phyloP scores from a whole-genome alignment of 257 asterid species.

The Jacaranda mimosifolia region DNA sequence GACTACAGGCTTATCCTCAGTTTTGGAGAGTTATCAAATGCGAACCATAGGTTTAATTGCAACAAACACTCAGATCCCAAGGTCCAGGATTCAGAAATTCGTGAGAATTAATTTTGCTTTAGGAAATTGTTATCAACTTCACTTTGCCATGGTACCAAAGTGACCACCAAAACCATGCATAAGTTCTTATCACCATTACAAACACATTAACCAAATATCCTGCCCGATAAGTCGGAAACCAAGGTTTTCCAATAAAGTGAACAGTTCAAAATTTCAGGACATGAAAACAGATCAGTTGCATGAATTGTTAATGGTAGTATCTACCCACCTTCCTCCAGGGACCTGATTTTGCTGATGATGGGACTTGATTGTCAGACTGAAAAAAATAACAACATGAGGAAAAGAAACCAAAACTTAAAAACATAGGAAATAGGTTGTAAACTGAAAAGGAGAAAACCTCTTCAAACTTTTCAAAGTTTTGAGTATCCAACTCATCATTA shows the following conservation, averaged over 20 bases:
- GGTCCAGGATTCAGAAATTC: background rate
- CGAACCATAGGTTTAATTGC: background rate
- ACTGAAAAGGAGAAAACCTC: slow-evolving; percentile 62
- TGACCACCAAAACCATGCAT: background rate
- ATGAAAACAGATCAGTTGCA: slow-evolving; percentile 1
- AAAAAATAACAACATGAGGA: slow-evolving; percentile 34
- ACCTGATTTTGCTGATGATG: slow-evolving; percentile 81
- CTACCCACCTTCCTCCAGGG: slow-evolving; percentile 98
- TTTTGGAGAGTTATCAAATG: background rate
- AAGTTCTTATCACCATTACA: background rate
- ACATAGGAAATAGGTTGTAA: slow-evolving; percentile 27
- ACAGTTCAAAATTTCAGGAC: slow-evolving; percentile 4
- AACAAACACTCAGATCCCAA: slow-evolving; percentile 13
- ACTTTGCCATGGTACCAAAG: background rate
- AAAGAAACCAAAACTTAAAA: slow-evolving; percentile 6
- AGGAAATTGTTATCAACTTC: background rate
- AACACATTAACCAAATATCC: background rate
- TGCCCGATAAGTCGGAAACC: background rate
- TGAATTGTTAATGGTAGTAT: slow-evolving; percentile 25
- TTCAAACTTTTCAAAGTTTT: slow-evolving; percentile 96
- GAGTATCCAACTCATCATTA: slow-evolving; percentile 94
- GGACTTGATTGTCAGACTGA: slow-evolving; percentile 76
- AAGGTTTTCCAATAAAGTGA: background rate
- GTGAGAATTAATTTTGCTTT: background rate
- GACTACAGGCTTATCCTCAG: background rate